Evolutionary conservation across 129 eudicot genomes (phyloP).

Genomic region (Gnaphalium uliginosum): DNA sequence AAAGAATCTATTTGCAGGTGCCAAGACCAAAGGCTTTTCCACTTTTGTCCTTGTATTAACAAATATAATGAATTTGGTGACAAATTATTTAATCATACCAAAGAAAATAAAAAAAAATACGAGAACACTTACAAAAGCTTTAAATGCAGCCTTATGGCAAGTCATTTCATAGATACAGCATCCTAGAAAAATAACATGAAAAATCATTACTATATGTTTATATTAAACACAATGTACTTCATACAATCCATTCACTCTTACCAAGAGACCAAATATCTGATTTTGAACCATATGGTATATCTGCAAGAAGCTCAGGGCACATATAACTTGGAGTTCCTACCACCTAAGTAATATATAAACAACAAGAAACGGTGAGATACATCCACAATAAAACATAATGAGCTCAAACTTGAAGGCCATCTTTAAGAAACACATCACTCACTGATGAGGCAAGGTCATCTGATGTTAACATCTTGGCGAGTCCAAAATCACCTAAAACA

Average conservation of each 20-base stretch:
- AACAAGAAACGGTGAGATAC: conserved; percentile 20
- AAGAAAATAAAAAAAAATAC: neutral
- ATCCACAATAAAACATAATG: neutral
- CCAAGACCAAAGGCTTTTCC: neutral
- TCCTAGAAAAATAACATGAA: conserved; percentile 46
- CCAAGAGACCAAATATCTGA: conserved; percentile 99
- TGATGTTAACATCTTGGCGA: conserved; percentile 89
- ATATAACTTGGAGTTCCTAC: conserved; percentile 99
- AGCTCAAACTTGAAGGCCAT: conserved; percentile 9
- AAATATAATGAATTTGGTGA: conserved; percentile 9
- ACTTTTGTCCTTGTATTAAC: conserved; percentile 12
- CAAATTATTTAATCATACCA: conserved; percentile 14
- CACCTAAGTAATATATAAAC: conserved; percentile 48
- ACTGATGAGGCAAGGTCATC: conserved; percentile 98
- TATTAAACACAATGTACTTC: conserved; percentile 2
- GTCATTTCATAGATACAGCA: conserved; percentile 98
- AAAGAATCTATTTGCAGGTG: neutral
- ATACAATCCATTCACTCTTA: conserved; percentile 34
- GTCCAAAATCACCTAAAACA: conserved; percentile 96
- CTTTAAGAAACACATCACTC: conserved; percentile 38
- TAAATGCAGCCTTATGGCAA: conserved; percentile 90
- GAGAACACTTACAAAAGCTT: conserved; percentile 83
- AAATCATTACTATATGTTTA: conserved; percentile 19
- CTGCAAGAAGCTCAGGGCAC: conserved; percentile 99
- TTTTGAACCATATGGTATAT: conserved; percentile 97